These are phyloP conservation scores for Verticillium albo-atrum DNA, from an alignment of 2,329 filamentous ascomycete species.

Conservation along the genomic window DNA sequence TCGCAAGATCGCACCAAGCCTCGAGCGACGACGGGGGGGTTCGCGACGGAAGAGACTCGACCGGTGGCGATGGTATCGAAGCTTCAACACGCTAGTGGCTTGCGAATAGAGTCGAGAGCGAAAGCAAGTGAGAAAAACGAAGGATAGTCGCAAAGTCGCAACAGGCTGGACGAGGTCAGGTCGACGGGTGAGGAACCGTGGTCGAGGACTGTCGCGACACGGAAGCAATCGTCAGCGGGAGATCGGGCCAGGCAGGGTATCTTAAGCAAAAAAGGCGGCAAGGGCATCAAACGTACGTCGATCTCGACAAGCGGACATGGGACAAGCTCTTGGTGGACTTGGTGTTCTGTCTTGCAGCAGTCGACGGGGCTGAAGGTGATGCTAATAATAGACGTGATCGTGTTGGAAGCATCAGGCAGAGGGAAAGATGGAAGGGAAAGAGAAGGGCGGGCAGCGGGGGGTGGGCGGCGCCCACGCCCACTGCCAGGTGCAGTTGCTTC, in stretches of 20 bases:
- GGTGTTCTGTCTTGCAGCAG: slow-evolving; percentile 28
- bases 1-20: not conserved
- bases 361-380: slow-evolving; percentile 46
- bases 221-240: not conserved
- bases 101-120: not conserved
- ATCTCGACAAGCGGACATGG: slow-evolving; percentile 14
- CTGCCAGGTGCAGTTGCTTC: slow-evolving; percentile 3
- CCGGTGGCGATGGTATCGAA: slow-evolving; percentile 5
- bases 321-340: slow-evolving; percentile 16
- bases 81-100: slow-evolving; percentile 5
- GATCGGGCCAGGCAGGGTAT: not conserved
- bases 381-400: slow-evolving; percentile 48
- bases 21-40: not conserved
- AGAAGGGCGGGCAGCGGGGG: slow-evolving; percentile 5
- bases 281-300: slow-evolving; percentile 10
- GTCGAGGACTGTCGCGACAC: not conserved
- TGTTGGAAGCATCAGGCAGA: slow-evolving; percentile 28
- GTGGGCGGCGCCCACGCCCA: slow-evolving; percentile 2
- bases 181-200: not conserved
- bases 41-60: slow-evolving; percentile 2
- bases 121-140: slow-evolving; percentile 6
- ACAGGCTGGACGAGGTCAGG: not conserved
- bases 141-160: not conserved
- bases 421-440: slow-evolving; percentile 13
- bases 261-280: slow-evolving; percentile 4